Percentiles rank a stretch among this genome's conserved stretches.
phyloP scores from a whole-genome alignment of 108 stramenopile genomes.

The Fistulifera pelliculosa region DNA sequence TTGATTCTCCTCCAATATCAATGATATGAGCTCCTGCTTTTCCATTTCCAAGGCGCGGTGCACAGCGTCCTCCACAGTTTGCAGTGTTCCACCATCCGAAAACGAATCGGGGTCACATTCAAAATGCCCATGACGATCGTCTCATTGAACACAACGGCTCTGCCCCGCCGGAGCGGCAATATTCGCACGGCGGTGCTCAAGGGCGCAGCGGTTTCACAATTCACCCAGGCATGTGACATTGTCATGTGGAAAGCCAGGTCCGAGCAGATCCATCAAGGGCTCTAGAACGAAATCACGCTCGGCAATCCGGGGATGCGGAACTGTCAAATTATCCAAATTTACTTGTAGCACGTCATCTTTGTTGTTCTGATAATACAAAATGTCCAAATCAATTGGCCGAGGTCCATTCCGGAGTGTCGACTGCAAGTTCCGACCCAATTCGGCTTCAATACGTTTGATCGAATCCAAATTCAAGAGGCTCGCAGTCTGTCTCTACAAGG shows the following conservation, averaged over 20 bases:
- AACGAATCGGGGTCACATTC: constrained; percentile 97
- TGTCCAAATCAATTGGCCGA: constrained; percentile 86
- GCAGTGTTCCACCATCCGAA: constrained; percentile 84
- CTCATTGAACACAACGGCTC: constrained; percentile 56
- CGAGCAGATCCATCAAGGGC: constrained; percentile 76
- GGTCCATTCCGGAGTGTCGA: constrained; percentile 61
- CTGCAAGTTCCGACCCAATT: constrained; percentile 53
- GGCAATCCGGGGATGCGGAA: constrained; percentile 84
- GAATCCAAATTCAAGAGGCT: constrained; percentile 42
- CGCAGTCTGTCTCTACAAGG: constrained; percentile 49
- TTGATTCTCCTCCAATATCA: constrained; percentile 97
- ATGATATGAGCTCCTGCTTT: constrained; percentile 78
- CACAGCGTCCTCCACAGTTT: constrained; percentile 53
- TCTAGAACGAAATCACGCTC: constrained; percentile 92
- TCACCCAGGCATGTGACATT: constrained; percentile 30
- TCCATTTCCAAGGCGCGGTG: constrained; percentile 68
- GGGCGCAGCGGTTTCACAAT: constrained; percentile 16
- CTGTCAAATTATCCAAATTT: constrained; percentile 30
- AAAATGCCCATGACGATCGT: constrained; percentile 91
- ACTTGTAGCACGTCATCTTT: constrained; percentile 20
- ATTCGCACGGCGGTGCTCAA: constrained; percentile 24
- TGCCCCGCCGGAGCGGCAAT: constrained; percentile 58
- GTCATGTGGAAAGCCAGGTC: constrained; percentile 33
- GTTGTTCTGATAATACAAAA: constrained; percentile 51
- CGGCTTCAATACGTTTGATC: constrained; percentile 55